A percentile compares a stretch with the other conserved stretches of the same genome.
Conservation (phyloP, 2,329 filamentous ascomycete genomes). For the Beauveria bassiana region DNA sequence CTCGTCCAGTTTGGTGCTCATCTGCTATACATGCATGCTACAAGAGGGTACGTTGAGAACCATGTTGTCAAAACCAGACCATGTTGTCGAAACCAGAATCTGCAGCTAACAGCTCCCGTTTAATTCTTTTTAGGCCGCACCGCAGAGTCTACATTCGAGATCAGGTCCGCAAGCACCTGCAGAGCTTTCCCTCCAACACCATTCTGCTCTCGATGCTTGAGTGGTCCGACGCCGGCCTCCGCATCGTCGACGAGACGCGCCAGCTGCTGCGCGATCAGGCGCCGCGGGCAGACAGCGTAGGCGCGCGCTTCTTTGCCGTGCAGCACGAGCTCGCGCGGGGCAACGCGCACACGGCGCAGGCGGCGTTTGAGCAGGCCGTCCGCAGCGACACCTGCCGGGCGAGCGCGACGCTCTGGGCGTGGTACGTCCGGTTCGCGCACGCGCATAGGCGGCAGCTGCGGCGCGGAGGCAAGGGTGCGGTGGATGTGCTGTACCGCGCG, state of each 20-base stretch:
- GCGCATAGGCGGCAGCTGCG: slow-evolving; percentile 28
- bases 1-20: slow-evolving; percentile 61
- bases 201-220: slow-evolving; percentile 65
- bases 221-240: slow-evolving; percentile 65
- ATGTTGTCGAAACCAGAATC: not conserved
- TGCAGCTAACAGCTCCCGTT: slow-evolving; percentile 14
- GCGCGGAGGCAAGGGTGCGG: slow-evolving; percentile 21
- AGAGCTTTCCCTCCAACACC: slow-evolving; percentile 65
- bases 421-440: slow-evolving; percentile 42
- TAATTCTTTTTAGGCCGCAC: slow-evolving; percentile 45
- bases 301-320: slow-evolving; percentile 42
- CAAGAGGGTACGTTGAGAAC: slow-evolving; percentile 38
- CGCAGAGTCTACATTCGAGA: slow-evolving; percentile 58
- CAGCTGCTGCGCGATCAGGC: slow-evolving; percentile 50
- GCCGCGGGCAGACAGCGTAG: slow-evolving; percentile 34
- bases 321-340: slow-evolving; percentile 41
- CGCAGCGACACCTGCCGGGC: slow-evolving; percentile 30
- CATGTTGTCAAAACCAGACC: not conserved
- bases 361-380: slow-evolving; percentile 46
- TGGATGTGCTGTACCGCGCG: slow-evolving; percentile 41
- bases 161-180: slow-evolving; percentile 53
- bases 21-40: slow-evolving; percentile 60
- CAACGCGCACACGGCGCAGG: slow-evolving; percentile 40
- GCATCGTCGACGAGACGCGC: slow-evolving; percentile 71
- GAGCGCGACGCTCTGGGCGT: slow-evolving; percentile 39